Evolutionary conservation across 2,329 filamentous ascomycete species (phyloP).

Genomic region (Monilinia laxa): DNA sequence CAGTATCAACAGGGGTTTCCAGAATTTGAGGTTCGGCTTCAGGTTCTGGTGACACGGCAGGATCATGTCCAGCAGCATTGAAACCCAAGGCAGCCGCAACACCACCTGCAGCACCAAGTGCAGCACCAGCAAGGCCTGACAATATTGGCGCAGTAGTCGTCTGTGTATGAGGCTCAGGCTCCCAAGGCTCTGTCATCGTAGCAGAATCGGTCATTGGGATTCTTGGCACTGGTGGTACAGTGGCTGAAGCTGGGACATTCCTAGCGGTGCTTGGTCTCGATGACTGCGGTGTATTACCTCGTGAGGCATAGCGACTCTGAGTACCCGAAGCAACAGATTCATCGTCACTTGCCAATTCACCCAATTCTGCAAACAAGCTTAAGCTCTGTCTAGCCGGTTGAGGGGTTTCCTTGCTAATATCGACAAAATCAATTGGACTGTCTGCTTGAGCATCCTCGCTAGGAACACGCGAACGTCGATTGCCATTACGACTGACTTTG

Average conservation of each 20-base stretch:
- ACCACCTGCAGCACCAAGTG: conserved; percentile 6
- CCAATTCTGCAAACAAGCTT: conserved; percentile 88
- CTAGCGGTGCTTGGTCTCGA: conserved; percentile 39
- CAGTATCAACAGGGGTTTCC: neutral
- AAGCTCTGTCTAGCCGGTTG: conserved; percentile 68
- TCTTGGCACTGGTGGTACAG: conserved; percentile 52
- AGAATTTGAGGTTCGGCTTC: neutral
- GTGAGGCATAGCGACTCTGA: conserved; percentile 51
- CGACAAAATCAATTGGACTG: conserved; percentile 58
- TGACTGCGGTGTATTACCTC: conserved; percentile 48
- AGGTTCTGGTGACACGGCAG: conserved; percentile 4
- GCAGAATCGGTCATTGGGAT: conserved; percentile 57
- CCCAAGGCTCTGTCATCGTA: conserved; percentile 61
- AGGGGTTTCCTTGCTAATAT: conserved; percentile 51
- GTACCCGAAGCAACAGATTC: conserved; percentile 54
- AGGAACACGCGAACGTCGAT: conserved; percentile 58
- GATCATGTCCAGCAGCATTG: conserved; percentile 1
- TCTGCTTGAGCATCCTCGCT: conserved; percentile 59
- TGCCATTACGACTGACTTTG: conserved; percentile 63
- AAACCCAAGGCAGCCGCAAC: conserved; percentile 6
- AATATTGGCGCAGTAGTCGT: conserved; percentile 31
- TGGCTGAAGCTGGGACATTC: conserved; percentile 45
- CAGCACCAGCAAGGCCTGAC: conserved; percentile 12
- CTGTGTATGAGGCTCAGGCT: conserved; percentile 38
- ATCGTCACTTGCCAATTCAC: conserved; percentile 70